Conservation (phyloP, 2,329 filamentous ascomycete genomes). For the Intubia oerlemansii region DNA sequence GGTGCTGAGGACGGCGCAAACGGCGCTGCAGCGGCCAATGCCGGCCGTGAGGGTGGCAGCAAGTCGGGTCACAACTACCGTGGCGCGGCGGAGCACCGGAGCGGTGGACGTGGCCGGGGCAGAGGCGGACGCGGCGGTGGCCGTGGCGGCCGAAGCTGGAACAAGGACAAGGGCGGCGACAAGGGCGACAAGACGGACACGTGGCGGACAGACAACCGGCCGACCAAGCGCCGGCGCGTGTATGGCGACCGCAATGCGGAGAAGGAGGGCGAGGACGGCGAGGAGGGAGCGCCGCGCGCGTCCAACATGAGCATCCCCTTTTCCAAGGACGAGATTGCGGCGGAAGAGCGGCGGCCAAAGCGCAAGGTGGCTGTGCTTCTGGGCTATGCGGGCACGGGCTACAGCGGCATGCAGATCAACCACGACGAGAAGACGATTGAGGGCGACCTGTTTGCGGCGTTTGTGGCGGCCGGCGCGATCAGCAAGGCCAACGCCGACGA, state of each 20-base stretch:
- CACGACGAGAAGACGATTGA: slow-evolving; percentile 78
- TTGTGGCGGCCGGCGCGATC: slow-evolving; percentile 78
- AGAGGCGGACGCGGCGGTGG: too few relatives aligned
- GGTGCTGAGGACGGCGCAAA: too few relatives aligned
- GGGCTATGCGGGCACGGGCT: slow-evolving; percentile 88
- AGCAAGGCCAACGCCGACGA: slow-evolving; percentile 94
- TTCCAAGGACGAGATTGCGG: slow-evolving; percentile 62
- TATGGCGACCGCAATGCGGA: slow-evolving; percentile 2
- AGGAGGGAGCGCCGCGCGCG: slow-evolving; percentile 16
- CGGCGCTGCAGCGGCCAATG: too few relatives aligned
- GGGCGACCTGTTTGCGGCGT: slow-evolving; percentile 80
- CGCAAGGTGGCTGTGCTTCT: slow-evolving; percentile 91
- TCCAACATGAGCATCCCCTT: slow-evolving; percentile 37
- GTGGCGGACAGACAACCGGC: slow-evolving; percentile 4
- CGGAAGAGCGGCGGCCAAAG: slow-evolving; percentile 68
- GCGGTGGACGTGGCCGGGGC: too few relatives aligned
- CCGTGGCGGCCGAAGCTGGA: too few relatives aligned
- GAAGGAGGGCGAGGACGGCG: slow-evolving; percentile 9
- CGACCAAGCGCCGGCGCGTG: slow-evolving; percentile 3
- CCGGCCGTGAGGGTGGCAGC: too few relatives aligned
- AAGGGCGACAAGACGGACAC: slow-evolving; percentile 1
- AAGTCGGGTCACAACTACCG: slow-evolving; percentile 3
- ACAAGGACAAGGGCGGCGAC: not conserved
- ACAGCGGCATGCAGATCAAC: slow-evolving; percentile 91
- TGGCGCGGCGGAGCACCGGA: slow-evolving; percentile 4